Percentiles rank a stretch among this genome's conserved stretches.
Conservation (phyloP, 352 stramenopile genomes). For the Pythium aristosporum region DNA sequence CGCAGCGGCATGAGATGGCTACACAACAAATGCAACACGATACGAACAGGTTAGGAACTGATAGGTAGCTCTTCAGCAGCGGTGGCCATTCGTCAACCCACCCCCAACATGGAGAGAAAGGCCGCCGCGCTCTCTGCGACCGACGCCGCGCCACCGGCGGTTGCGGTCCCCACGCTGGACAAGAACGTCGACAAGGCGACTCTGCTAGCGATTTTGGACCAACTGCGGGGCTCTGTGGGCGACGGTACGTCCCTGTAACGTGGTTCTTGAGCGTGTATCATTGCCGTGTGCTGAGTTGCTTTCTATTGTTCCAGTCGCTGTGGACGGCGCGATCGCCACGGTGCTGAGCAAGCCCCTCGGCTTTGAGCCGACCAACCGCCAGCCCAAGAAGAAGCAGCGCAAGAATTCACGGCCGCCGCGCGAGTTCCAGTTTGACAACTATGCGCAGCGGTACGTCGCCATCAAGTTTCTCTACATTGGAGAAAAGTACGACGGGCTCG, state of each 20-base stretch:
- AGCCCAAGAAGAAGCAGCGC: constrained; percentile 62
- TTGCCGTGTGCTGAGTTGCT: not conserved
- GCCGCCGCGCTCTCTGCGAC: not conserved
- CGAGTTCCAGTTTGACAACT: constrained; percentile 79
- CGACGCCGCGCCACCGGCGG: not conserved
- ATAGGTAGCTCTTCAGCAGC: not conserved
- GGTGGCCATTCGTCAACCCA: constrained; percentile 2
- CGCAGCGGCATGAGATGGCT: not conserved
- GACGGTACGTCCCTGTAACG: constrained; percentile 30
- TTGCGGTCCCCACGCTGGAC: constrained; percentile 3
- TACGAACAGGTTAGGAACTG: constrained; percentile 21
- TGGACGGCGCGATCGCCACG: constrained; percentile 70
- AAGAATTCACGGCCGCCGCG: constrained; percentile 34
- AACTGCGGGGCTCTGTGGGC: constrained; percentile 60
- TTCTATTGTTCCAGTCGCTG: constrained; percentile 38
- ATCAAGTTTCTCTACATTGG: constrained; percentile 89
- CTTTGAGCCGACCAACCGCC: constrained; percentile 24
- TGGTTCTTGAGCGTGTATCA: not conserved
- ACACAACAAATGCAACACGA: constrained; percentile 2
- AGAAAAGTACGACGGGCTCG: constrained; percentile 88
- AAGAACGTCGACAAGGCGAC: constrained; percentile 40
- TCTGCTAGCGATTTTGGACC: constrained; percentile 65
- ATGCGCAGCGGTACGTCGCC: constrained; percentile 62
- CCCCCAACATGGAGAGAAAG: not conserved
- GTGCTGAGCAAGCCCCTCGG: constrained; percentile 42